phyloP scores from a whole-genome alignment of 139 green algal genomes.

The Chlamydomonas applanata region DNA sequence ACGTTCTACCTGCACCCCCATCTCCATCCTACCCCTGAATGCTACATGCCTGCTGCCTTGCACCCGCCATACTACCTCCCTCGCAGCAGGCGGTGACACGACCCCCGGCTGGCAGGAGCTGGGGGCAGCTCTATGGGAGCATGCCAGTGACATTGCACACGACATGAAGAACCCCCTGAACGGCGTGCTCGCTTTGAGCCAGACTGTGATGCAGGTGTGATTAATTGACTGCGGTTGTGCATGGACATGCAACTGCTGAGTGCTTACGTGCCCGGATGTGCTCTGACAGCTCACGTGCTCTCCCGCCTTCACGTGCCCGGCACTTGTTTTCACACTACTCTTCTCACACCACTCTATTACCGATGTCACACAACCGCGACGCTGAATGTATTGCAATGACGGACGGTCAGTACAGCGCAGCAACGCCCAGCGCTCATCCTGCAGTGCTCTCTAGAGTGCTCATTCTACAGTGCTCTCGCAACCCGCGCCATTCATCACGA shows the following conservation, averaged over 20 bases:
- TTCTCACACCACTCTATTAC: too few species aligned
- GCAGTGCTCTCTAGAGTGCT: neutral
- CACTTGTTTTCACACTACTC: too few species aligned
- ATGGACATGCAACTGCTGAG: neutral
- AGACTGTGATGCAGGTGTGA: slow-evolving; percentile 37
- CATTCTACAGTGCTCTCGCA: too few species aligned
- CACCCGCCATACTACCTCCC: neutral
- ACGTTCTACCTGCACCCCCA: too few species aligned
- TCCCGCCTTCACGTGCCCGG: too few species aligned
- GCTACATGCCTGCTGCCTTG: neutral
- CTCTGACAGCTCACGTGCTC: neutral
- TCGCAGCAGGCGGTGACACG: neutral
- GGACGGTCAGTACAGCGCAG: neutral
- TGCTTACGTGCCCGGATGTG: neutral
- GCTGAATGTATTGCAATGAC: neutral
- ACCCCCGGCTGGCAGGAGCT: neutral
- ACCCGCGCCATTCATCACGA: too few species aligned
- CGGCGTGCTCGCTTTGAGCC: slow-evolving; percentile 41
- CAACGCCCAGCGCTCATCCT: neutral
- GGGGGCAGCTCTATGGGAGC: slow-evolving; percentile 19
- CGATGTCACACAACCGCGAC: neutral
- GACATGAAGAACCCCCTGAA: slow-evolving; percentile 52
- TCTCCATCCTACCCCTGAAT: too few species aligned
- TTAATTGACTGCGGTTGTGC: neutral
- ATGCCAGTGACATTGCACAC: slow-evolving; percentile 36